Evolutionary conservation across 345 rosid species (phyloP), one percentile per base, ranked within the genome.

Genomic region (Erucastrum elatum): DNA sequence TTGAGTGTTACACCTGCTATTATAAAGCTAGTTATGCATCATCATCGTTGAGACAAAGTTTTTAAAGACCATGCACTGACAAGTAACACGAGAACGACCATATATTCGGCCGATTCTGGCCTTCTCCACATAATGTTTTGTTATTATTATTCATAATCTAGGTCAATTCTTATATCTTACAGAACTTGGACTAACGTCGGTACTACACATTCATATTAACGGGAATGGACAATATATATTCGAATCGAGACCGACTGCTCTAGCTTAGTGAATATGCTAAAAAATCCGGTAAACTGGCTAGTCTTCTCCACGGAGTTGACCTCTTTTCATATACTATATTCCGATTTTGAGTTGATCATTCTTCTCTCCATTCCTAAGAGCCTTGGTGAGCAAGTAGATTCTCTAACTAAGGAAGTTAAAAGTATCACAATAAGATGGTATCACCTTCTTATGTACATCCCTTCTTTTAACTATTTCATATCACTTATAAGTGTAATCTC

Each of bases 21-120:
- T 31, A 1, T 49, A 35, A 76, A 69, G 69, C 49, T 69, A 76
- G 80, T 49, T 76, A 76, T 61, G 70, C 64, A 76, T 76, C 80
- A 76, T 25, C 64, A 25, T 69, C 80, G 55, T 33, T 10, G 64
- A 25, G 53, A 62, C 29, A 68, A 60, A 68, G 51, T n/a, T 33
- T 12, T 21, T 31, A 64, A 60, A 68, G 13, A 62, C 64, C 64
- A 46, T 55, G 60, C 60, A 55, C 25, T 61, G 67, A 60, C 25
- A 59, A 68, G 51, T 59, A 60, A 76, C 68, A 21, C 61, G 62
- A 56, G 72, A 64, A 39, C 72, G 66, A 30, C 66, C 72, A 75
- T 66, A 56, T 37, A 39, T 56, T 75, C 58, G 72, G 72, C 58
- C 58, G 58, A 37, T 39, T 53, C 53, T 44, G 15, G 53, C 21